Evolutionary conservation across 2,329 filamentous ascomycete genomes (phyloP).

Genomic region (Sporothrix euskadiensis): DNA sequence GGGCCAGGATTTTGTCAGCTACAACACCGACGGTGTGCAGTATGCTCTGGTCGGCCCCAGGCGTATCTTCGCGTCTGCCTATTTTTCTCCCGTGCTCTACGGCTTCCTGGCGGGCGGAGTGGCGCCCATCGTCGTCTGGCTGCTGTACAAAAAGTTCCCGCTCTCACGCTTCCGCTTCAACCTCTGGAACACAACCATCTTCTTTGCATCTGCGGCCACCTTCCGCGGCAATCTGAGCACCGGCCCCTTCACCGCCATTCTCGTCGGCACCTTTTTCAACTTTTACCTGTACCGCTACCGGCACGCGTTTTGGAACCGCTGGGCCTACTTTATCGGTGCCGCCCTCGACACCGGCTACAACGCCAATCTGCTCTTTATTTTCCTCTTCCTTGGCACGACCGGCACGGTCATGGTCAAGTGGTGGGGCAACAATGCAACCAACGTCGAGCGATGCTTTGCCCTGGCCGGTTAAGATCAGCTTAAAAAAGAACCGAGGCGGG

Average conservation of each 20-base stretch:
- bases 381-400: conserved; percentile 32
- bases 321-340: conserved; percentile 33
- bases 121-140: conserved; percentile 29
- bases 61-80: conserved; percentile 31
- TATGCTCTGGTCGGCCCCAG: conserved; percentile 33
- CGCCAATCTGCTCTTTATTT: conserved; percentile 33
- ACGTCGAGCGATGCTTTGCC: conserved; percentile 32
- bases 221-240: conserved; percentile 33
- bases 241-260: conserved; percentile 30
- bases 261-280: conserved; percentile 32
- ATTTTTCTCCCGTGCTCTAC: conserved; percentile 31
- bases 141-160: conserved; percentile 32
- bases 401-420: conserved; percentile 33
- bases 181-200: conserved; percentile 35
- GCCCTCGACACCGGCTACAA: conserved; percentile 34
- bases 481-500: neutral
- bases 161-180: conserved; percentile 28
- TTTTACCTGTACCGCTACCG: conserved; percentile 32
- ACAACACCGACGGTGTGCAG: conserved; percentile 33
- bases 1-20: conserved; percentile 31
- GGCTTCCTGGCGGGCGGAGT: conserved; percentile 32
- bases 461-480: neutral
- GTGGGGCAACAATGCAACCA: conserved; percentile 33
- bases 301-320: conserved; percentile 31
- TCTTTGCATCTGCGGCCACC: conserved; percentile 32